These are phyloP conservation scores for Apostasia shenzhenica DNA, from an alignment of 106 monocot genomes.

Conservation along the genomic window DNA sequence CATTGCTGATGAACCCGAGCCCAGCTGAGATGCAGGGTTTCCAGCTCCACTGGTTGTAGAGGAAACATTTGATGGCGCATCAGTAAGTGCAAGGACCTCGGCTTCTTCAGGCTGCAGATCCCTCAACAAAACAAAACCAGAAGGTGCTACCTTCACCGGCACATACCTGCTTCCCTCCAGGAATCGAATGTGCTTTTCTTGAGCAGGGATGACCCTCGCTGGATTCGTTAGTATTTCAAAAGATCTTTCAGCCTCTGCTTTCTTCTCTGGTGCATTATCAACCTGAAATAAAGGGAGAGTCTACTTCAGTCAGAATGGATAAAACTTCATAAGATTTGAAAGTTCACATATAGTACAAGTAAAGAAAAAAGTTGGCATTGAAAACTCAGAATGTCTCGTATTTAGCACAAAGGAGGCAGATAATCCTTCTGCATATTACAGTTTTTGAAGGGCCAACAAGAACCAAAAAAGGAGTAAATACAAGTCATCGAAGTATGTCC, in stretches of 20 bases:
- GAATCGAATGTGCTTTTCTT: constrained; percentile 85
- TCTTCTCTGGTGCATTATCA: constrained; percentile 54
- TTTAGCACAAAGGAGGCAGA: too few relatives aligned
- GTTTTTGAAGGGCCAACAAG: too few relatives aligned
- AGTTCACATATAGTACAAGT: too few relatives aligned
- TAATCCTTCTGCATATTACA: too few relatives aligned
- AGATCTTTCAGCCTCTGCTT: constrained; percentile 58
- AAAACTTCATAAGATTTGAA: too few relatives aligned
- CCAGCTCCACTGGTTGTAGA: constrained; percentile 19
- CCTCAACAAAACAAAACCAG: constrained; percentile 82
- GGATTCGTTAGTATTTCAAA: constrained; percentile 89
- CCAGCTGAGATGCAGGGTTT: constrained; percentile 29
- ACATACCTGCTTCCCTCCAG: constrained; percentile 87
- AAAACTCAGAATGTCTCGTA: too few relatives aligned
- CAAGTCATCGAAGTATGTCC: too few relatives aligned
- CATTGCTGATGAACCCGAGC: constrained; percentile 57
- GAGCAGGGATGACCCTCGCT: constrained; percentile 76
- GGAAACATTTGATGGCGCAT: constrained; percentile 40
- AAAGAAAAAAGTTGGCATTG: too few relatives aligned
- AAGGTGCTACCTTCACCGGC: constrained; percentile 74
- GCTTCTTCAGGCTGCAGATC: constrained; percentile 78
- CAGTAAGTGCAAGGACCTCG: constrained; percentile 86
- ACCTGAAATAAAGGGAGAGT: constrained; percentile 33
- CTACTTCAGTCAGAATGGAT: too few relatives aligned
- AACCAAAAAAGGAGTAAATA: too few relatives aligned